These are phyloP conservation scores for Talaromyces wortmannii DNA, from an alignment of 495 filamentous ascomycete species.

Conservation along the genomic window DNA sequence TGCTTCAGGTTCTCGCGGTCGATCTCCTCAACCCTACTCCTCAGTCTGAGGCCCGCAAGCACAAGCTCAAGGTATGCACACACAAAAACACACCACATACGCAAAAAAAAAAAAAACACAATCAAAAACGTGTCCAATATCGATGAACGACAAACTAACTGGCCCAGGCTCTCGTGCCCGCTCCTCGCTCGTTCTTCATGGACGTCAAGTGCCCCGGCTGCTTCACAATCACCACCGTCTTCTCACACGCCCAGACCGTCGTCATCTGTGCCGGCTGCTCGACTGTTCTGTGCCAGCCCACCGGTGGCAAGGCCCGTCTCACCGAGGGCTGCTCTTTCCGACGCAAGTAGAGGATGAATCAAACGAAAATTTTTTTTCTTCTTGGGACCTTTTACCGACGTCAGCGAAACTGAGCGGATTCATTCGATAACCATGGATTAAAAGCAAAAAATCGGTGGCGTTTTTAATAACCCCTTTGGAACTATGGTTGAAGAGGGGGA, in stretches of 20 bases:
- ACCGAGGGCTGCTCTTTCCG: slow-evolving; percentile 99
- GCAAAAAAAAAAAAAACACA: slow-evolving; percentile 4
- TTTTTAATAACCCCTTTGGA: not conserved
- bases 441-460: not conserved
- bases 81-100: not conserved
- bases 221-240: slow-evolving; percentile 99
- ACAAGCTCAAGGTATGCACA: slow-evolving; percentile 91
- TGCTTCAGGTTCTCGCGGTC: slow-evolving; percentile 89
- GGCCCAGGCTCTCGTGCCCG: slow-evolving; percentile 79
- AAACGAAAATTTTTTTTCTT: slow-evolving; percentile 8
- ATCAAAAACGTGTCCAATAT: not conserved
- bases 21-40: slow-evolving; percentile 98
- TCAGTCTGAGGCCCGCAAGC: slow-evolving; percentile 92
- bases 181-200: slow-evolving; percentile 99
- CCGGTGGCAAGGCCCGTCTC: slow-evolving; percentile 92
- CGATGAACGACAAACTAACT: not conserved
- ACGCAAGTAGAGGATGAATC: slow-evolving; percentile 72
- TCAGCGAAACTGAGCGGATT: not conserved
- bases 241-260: slow-evolving; percentile 99
- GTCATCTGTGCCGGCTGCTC: slow-evolving; percentile 98
- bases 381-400: not conserved
- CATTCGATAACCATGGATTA: not conserved
- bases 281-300: slow-evolving; percentile 95
- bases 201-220: slow-evolving; percentile 99
- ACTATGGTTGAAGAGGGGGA: not conserved